Evolutionary conservation across 148 eudicot genomes (phyloP).

Genomic region (Rhododendron kiyosumense): DNA sequence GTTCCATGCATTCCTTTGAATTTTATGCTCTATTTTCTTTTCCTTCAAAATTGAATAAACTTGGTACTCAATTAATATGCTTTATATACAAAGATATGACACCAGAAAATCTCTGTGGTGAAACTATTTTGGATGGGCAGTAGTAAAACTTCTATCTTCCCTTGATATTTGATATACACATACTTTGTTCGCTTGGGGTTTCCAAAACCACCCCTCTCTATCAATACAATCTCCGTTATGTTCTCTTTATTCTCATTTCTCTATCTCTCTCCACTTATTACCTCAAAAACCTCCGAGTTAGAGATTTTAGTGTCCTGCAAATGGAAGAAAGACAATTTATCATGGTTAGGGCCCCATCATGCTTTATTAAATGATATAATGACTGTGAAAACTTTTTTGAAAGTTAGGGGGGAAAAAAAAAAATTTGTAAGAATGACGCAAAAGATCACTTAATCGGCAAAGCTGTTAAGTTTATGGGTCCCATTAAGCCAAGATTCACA

Average conservation of each 20-base stretch:
- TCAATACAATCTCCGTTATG: not conserved
- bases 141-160: not conserved
- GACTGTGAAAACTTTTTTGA: not conserved
- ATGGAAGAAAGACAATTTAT: not conserved
- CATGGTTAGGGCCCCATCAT: slow-evolving; percentile 4
- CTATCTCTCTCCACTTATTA: not conserved
- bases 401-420: not conserved
- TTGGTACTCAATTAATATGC: not conserved
- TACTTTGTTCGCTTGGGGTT: too few species aligned
- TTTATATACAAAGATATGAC: not conserved
- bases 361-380: not conserved
- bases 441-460: not conserved
- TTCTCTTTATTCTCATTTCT: not conserved
- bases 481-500: not conserved
- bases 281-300: not conserved
- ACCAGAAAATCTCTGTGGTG: not conserved
- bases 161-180: not conserved
- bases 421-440: not conserved
- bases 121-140: not conserved
- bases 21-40: not conserved
- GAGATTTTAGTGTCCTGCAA: not conserved
- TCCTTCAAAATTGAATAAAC: not conserved
- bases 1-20: not conserved
- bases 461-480: not conserved
- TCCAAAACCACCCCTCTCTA: not conserved